phyloP scores from a whole-genome alignment of 495 filamentous ascomycete genomes.

The Xylaria scruposa region DNA sequence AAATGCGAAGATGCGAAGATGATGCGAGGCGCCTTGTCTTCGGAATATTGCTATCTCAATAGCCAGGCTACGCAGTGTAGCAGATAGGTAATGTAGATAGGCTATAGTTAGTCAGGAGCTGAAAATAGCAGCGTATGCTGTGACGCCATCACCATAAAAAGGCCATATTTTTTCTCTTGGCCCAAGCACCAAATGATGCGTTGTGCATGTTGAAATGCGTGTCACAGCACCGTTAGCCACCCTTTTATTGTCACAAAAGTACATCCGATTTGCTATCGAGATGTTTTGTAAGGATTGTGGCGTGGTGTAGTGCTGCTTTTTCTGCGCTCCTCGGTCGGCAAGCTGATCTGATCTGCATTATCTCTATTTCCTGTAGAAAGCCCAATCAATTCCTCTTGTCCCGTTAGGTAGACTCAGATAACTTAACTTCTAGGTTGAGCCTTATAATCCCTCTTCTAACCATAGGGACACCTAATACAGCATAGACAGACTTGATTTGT shows the following conservation, averaged over 20 bases:
- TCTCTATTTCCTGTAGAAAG: background rate
- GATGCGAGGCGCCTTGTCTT: background rate
- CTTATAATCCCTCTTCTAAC: background rate
- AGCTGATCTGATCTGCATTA: background rate
- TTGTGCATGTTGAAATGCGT: background rate
- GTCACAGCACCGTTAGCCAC: background rate
- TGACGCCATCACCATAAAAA: slow-evolving; percentile 16
- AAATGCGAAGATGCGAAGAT: background rate
- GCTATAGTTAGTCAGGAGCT: slow-evolving; percentile 1
- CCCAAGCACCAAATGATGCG: background rate
- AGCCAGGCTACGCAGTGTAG: background rate
- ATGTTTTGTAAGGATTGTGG: slow-evolving; percentile 13
- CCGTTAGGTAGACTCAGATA: background rate
- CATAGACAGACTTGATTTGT: background rate
- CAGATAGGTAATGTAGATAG: background rate
- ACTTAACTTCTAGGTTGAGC: background rate
- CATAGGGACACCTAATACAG: background rate
- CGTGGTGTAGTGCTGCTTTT: slow-evolving; percentile 15
- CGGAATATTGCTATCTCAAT: slow-evolving; percentile 12
- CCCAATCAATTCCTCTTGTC: background rate
- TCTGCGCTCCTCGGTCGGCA: background rate
- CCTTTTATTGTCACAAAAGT: slow-evolving; percentile 12
- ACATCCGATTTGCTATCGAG: slow-evolving; percentile 2
- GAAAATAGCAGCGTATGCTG: slow-evolving; percentile 22
- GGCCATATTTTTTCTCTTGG: background rate